phyloP scores from a whole-genome alignment of 2,329 filamentous ascomycete genomes.

The Fusarium napiforme region DNA sequence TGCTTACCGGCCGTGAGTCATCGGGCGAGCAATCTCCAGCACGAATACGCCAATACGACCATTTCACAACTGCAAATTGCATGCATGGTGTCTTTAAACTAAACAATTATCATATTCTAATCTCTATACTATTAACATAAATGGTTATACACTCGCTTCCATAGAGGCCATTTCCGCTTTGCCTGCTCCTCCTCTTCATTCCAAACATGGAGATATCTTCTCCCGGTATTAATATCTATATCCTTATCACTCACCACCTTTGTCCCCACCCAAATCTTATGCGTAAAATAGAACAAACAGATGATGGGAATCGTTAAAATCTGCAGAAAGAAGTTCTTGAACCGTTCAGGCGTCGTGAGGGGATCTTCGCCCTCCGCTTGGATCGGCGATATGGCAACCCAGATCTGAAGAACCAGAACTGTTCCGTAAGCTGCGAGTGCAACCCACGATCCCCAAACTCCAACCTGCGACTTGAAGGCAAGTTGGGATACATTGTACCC shows the following conservation, averaged over 20 bases:
- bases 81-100: fast-evolving
- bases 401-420: slow-evolving; percentile 87
- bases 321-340: slow-evolving; percentile 74
- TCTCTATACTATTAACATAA: slow-evolving; percentile 64
- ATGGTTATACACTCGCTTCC: slow-evolving; percentile 79
- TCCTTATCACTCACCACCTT: slow-evolving; percentile 72
- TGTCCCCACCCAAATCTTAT: slow-evolving; percentile 80
- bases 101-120: neutral
- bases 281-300: slow-evolving; percentile 72
- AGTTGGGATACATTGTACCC: slow-evolving; percentile 78
- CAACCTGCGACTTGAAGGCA: slow-evolving; percentile 82
- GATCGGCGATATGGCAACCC: slow-evolving; percentile 83
- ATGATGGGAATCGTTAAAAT: slow-evolving; percentile 77
- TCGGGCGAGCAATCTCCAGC: neutral
- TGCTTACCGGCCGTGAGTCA: slow-evolving; percentile 17
- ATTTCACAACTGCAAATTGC: neutral
- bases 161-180: slow-evolving; percentile 73
- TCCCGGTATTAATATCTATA: slow-evolving; percentile 88
- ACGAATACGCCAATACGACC: neutral
- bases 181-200: slow-evolving; percentile 79
- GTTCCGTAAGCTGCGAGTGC: slow-evolving; percentile 81
- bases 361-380: neutral
- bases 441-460: slow-evolving; percentile 82
- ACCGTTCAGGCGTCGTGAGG: slow-evolving; percentile 52
- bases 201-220: slow-evolving; percentile 82